Base-by-base conservation (phyloP, 441 rosid genomes). In the Populus tomentosa region DNA sequence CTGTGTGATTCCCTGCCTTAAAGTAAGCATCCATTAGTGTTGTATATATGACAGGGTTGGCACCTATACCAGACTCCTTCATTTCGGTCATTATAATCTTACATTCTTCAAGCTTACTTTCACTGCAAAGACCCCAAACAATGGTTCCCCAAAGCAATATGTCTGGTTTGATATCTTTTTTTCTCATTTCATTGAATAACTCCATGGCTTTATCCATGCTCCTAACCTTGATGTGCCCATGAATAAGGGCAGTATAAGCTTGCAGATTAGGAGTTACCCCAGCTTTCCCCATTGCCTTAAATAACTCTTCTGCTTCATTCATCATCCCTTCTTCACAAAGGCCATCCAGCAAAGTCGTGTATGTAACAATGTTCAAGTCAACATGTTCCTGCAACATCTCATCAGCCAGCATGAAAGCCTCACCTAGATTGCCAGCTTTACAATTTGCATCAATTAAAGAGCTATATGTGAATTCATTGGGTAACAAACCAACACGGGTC, bases 391-490 rank as follows among this genome's bases (percentile, higher is more conserved):
- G 81, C 76, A 82, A 66, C 95, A 90, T 89, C 88, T 89, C 97
- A 77, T 88, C 62, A 73, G 84, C 89, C 75, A 92, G 80, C 84
- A 85, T 86, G 78, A 90, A 80, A 18, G 95, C 97, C 66, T 87
- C 92, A 13, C 70, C 70, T 26, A 92, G 73, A 72, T 87, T 76
- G 35, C 92, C 90, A 1, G 81, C 80, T 79, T 90, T 92, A 85
- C 89, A 90, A 56, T 87, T 83, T 7, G 95, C 92, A 85, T 92
- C 95, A 61, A 92, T 86, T 66, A 92, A 82, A 4, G 88, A 89
- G 77, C 93, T 92, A 82, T 87, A 90, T 7, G 94, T 88, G 81
- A 82, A 89, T 80, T 86, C 97, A 74, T 92, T 89, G 70, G 95
- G 95, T 70, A 85, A 78, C 75, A 88, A 87, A 78, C 90, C 91